Percentiles rank a stretch among this genome's conserved stretches.
These are phyloP conservation scores for Pythium folliculosum DNA, from an alignment of 352 stramenopile genomes.

Conservation along the genomic window DNA sequence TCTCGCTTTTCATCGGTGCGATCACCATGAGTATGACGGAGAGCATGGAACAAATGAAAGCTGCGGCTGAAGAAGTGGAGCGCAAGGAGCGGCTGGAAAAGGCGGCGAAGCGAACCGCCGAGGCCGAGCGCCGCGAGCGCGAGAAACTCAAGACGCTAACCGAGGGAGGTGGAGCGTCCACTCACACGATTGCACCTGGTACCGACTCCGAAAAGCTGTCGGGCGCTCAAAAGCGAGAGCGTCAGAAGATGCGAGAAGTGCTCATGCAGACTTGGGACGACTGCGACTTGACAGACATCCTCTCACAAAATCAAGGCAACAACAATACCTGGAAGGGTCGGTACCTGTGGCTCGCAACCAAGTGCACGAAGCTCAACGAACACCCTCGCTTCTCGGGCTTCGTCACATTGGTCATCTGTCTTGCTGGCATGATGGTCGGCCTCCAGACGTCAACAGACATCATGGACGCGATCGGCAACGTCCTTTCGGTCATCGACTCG, in stretches of 20 bases:
- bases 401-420: slow-evolving; percentile 77
- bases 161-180: slow-evolving; percentile 8
- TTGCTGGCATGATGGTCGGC: slow-evolving; percentile 76
- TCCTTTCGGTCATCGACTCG: slow-evolving; percentile 56
- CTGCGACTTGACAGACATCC: slow-evolving; percentile 66
- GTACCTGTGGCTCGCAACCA: slow-evolving; percentile 46
- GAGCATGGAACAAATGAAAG: slow-evolving; percentile 89
- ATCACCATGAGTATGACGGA: slow-evolving; percentile 92
- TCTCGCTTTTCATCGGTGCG: slow-evolving; percentile 89
- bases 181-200: slow-evolving; percentile 1
- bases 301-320: slow-evolving; percentile 51
- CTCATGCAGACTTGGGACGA: slow-evolving; percentile 79
- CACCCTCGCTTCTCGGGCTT: slow-evolving; percentile 61
- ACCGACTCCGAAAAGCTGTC: slow-evolving; percentile 49
- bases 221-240: slow-evolving; percentile 52
- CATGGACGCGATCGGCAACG: slow-evolving; percentile 45
- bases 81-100: slow-evolving; percentile 62
- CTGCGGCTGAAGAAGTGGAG: slow-evolving; percentile 65
- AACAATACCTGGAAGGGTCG: slow-evolving; percentile 46
- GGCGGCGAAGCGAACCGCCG: slow-evolving; percentile 48
- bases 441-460: slow-evolving; percentile 70
- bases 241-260: slow-evolving; percentile 75
- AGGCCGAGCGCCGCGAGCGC: slow-evolving; percentile 47
- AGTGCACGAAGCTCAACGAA: slow-evolving; percentile 57
- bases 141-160: slow-evolving; percentile 43